Conservation (phyloP, 371 early-diverging fungal genomes). For the Sporodiniella umbellata region DNA sequence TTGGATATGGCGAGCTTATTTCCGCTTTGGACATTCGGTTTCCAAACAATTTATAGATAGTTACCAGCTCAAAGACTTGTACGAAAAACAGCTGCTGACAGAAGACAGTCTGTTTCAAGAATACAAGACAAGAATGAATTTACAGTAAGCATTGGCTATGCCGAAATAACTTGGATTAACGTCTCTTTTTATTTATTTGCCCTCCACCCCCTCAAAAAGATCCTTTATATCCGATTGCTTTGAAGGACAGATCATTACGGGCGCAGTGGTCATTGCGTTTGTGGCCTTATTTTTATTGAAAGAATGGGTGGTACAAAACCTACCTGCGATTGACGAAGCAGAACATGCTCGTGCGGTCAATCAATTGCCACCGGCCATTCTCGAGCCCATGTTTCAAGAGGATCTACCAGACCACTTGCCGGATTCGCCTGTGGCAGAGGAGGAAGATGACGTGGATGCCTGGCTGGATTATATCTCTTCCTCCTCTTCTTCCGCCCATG, state of each 20-base stretch:
- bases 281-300: constrained; percentile 76
- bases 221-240: constrained; percentile 77
- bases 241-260: constrained; percentile 84
- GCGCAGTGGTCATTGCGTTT: constrained; percentile 71
- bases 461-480: constrained; percentile 1
- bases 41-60: constrained; percentile 1
- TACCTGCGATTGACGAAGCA: constrained; percentile 42
- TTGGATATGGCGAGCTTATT: constrained; percentile 65
- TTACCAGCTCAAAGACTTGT: not conserved
- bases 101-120: constrained; percentile 8
- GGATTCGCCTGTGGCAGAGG: not conserved
- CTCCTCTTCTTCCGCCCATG: no score
- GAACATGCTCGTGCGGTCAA: constrained; percentile 1
- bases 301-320: constrained; percentile 86
- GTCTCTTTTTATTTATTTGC: no score
- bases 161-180: no score
- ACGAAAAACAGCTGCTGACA: not conserved
- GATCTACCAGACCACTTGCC: not conserved
- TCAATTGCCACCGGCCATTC: constrained; percentile 2
- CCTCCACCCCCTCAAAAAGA: no score
- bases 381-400: constrained; percentile 3
- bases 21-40: constrained; percentile 56
- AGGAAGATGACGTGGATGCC: not conserved
- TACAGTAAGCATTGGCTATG: constrained; percentile 9
- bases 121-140: constrained; percentile 10